These are phyloP conservation scores for Vaccinium vitisidaea DNA, from an alignment of 148 eudicot species.

Conservation along the genomic window DNA sequence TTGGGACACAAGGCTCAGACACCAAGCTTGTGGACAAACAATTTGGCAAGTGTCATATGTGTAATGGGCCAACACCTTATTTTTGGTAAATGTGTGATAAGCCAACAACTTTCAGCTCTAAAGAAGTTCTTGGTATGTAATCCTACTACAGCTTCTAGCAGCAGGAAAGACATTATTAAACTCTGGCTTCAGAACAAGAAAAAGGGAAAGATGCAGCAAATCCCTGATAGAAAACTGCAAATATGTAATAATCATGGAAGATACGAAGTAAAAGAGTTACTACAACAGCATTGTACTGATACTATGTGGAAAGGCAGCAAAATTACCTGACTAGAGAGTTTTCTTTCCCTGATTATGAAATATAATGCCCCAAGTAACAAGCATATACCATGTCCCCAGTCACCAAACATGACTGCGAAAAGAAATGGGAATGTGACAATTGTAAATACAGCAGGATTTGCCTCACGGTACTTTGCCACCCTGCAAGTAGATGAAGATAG, in stretches of 20 bases:
- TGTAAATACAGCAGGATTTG: conserved; percentile 57
- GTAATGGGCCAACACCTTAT: background rate
- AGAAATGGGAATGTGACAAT: conserved; percentile 58
- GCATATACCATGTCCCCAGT: conserved; percentile 70
- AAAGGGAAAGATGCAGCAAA: background rate
- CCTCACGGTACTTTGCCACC: conserved; percentile 58
- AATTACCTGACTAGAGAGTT: conserved; percentile 46
- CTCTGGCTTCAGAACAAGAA: background rate
- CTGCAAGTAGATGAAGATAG: conserved; percentile 22
- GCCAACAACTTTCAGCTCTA: background rate
- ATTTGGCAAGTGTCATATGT: background rate
- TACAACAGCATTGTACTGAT: background rate
- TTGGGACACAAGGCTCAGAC: background rate
- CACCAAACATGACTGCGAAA: conserved; percentile 64
- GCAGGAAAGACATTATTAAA: background rate
- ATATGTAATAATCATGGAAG: conserved; percentile 1
- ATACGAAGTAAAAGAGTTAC: background rate
- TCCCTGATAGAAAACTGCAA: background rate
- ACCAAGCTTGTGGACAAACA: background rate
- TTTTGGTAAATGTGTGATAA: background rate
- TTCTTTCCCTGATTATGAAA: conserved; percentile 46
- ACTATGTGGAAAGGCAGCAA: background rate
- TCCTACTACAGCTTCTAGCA: background rate
- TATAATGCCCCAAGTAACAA: conserved; percentile 45
- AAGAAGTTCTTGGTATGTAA: background rate